Conservation (phyloP, 768 basidiomycete genomes). For the Tylopilus subfusipes region DNA sequence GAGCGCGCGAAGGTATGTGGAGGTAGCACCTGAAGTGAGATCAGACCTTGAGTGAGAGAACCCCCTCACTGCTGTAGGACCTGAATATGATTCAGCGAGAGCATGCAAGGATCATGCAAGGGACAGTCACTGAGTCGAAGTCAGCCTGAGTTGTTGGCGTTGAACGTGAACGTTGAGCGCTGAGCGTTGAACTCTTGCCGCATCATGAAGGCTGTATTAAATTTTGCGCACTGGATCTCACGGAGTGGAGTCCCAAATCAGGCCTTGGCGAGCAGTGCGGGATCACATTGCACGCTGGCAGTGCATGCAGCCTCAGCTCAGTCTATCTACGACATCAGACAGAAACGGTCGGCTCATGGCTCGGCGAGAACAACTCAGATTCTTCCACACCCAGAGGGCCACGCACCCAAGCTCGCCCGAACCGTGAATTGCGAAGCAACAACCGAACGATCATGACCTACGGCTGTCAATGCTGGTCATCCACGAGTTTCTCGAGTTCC, state of each 20-base stretch:
- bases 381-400: not conserved
- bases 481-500: slow-evolving; percentile 16
- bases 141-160: not conserved
- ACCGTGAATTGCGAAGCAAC: not conserved
- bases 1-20: not conserved
- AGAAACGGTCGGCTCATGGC: not conserved
- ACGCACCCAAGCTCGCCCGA: too few species aligned
- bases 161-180: too few species aligned
- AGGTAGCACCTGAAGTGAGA: not conserved
- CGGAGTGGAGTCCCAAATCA: slow-evolving; percentile 18
- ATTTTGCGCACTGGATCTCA: slow-evolving; percentile 19
- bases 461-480: not conserved
- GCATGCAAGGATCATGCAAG: not conserved
- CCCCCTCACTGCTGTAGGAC: not conserved
- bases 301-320: too few species aligned
- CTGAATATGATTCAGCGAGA: not conserved
- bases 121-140: not conserved
- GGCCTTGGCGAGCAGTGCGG: not conserved
- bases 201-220: slow-evolving; percentile 17
- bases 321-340: not conserved
- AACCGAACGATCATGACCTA: slow-evolving; percentile 10
- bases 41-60: not conserved
- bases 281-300: not conserved
- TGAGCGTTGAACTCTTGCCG: not conserved
- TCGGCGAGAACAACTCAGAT: not conserved